Evolutionary conservation across 192 early-diverging fungal genomes (phyloP), one percentile per base, ranked within the genome.

Genomic region (Pecoramyces ruminantium): DNA sequence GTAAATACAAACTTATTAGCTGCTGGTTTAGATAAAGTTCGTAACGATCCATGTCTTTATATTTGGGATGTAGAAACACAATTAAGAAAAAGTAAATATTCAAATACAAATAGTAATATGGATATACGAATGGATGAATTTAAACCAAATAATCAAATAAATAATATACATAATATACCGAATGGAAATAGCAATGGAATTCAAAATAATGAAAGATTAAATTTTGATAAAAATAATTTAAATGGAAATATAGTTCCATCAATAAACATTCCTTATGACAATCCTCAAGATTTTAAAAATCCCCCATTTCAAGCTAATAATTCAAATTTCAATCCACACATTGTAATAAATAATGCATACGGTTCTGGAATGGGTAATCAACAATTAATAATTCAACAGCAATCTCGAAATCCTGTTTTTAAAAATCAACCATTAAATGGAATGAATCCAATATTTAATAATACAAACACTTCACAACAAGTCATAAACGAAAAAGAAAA

Each of bases 41-140:
- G 92, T 77, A 93, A 92, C 79, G 93, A 94, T 77, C 86, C 85
- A 29, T 90, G 91, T 79, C 81, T 94, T 51, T 84, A 93, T 81
- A 88, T 95, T 5, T 95, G 93, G 93, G 93, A 95, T 86, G 83
- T 92, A 6, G 89, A 89, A 78, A 86, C 79, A 85, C 90, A 27
- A 80, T 87, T 67, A 67, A 81, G 13, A 67, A 80, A 28, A n/a
- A 78, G 29, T 30, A 39, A 15, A 78, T 34, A 18, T 29, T 79
- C 25, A 67, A 25, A 81, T 28, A 39, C 40, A 12, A 78, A 79
- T 29, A 30, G 30, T 28, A 80, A 83, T 30, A 29, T 80, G 30
- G 83, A 77, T 77, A 30, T 79, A 28, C 40, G 83, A 78, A 78
- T 27, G 40, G 79, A 28, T 29, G 42, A 34, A 28, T 81, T 79